Evolutionary conservation across 192 early-diverging fungal species (phyloP), one percentile per base, ranked within the genome.

Genomic region (Umbelopsis isabellina): DNA sequence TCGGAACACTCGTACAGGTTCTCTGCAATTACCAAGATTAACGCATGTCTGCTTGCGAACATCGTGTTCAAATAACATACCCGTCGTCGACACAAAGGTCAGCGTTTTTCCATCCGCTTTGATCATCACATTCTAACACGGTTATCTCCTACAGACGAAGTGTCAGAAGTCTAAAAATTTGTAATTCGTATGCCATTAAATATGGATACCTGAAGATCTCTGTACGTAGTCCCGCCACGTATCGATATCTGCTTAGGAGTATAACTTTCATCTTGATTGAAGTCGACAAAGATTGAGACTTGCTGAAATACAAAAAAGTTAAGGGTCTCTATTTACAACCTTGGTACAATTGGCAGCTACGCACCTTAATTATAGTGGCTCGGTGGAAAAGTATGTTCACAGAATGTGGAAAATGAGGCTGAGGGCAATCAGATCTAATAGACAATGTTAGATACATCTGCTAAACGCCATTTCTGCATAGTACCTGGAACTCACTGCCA

Each of bases 191-290:
- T 25, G 10, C 51, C 18, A 66, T 13, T 9, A 4, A 41, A 6
- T 52, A 12, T n/a, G 16, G 22, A 48, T 81, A 82, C 83, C 61
- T 89, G 84, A 35, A 94, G 82, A 69, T 93, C 92, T 41, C 87
- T 82, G 33, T 80, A 71, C 25, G 79, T 80, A 51, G 84, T 91
- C 12, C 95, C 95, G 2, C 87, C 89, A 30, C 87, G 76, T 5
- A 96, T 77, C 41, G 82, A 80, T 18, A 96, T 79, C 35, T 73
- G 64, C 33, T 79, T 75, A 8, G 95, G 93, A 1, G 91, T 92
- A 75, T 96, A 96, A 68, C 86, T 89, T 76, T 95, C 93, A 67
- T 96, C 95, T 73, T 92, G 86, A 52, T 85, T 84, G 65, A 71
- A 88, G 77, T 96, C 92, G 47, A 91, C 67, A 70, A 89, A 88